Conservation (phyloP, 352 stramenopile species). For the Pythium volutum region DNA sequence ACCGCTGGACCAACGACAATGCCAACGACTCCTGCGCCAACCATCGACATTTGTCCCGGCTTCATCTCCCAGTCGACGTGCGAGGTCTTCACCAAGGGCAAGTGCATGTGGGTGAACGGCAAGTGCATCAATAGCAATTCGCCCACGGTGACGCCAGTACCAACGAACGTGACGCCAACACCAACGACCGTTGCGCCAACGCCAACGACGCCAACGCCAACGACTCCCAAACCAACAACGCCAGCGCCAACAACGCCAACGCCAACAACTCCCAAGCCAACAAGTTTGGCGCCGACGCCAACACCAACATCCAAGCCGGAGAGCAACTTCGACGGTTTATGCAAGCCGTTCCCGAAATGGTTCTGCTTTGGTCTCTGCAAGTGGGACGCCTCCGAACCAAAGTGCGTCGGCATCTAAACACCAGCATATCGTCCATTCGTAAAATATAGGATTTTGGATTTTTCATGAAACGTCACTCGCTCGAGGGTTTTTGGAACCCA, state of each 20-base stretch:
- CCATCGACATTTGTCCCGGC: conserved; percentile 26
- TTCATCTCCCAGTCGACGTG: conserved; percentile 31
- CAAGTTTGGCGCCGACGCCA: not conserved
- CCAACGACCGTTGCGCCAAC: conserved; percentile 4
- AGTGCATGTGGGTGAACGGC: conserved; percentile 16
- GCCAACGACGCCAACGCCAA: conserved; percentile 6
- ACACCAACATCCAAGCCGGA: not conserved
- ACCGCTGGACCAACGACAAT: not conserved
- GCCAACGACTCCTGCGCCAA: conserved; percentile 16
- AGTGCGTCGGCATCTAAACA: conserved; percentile 14
- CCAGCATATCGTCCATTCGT: too few species aligned
- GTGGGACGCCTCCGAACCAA: conserved; percentile 7
- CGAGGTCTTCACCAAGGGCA: conserved; percentile 27
- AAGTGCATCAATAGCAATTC: conserved; percentile 18
- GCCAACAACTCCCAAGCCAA: not conserved
- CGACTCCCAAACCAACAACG: not conserved
- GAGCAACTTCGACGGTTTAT: conserved; percentile 1
- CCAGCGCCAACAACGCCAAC: not conserved
- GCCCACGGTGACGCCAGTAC: not conserved
- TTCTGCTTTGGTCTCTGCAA: conserved; percentile 21
- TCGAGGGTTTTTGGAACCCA: not conserved
- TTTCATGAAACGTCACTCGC: not conserved
- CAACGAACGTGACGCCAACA: not conserved
- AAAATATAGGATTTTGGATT: not conserved
- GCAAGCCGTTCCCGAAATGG: conserved; percentile 14